phyloP scores from a whole-genome alignment of 2,329 filamentous ascomycete species.

The Calonectria pseudoreteaudii region DNA sequence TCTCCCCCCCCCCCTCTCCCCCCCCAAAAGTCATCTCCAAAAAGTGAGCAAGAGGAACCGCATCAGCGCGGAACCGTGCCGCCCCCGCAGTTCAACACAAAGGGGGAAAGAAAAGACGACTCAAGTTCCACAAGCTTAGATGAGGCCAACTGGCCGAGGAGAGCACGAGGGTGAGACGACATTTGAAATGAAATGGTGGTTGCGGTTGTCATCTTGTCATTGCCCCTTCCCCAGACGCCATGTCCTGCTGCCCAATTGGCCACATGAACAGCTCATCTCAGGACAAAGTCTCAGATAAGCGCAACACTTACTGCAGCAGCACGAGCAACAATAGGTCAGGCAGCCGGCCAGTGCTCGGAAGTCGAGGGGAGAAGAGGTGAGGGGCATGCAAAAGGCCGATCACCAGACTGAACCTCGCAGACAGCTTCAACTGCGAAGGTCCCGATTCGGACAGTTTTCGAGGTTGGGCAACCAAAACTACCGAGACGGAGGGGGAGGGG shows the following conservation, averaged over 20 bases:
- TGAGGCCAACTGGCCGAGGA: constrained; percentile 4
- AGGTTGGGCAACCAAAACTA: background rate
- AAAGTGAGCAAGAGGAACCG: background rate
- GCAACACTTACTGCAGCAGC: background rate
- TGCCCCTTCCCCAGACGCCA: background rate
- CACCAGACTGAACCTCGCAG: constrained; percentile 14
- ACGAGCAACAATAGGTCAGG: background rate
- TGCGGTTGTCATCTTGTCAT: background rate
- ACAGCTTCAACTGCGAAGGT: background rate
- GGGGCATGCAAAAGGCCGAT: background rate
- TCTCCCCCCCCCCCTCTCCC: too few relatives aligned
- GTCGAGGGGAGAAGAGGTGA: background rate
- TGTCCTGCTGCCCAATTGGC: constrained; percentile 12
- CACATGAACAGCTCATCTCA: constrained; percentile 2
- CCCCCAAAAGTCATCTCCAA: background rate
- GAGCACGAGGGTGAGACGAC: background rate
- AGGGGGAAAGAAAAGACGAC: background rate
- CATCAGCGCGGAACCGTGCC: background rate
- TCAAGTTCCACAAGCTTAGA: background rate
- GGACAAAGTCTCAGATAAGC: constrained; percentile 5
- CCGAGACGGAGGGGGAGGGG: background rate
- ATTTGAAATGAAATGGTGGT: background rate
- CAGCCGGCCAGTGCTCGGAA: background rate
- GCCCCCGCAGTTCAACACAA: constrained; percentile 1
- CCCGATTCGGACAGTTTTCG: background rate